phyloP scores from a whole-genome alignment of 2,329 filamentous ascomycete genomes.

The Trichoderma simmonsii region DNA sequence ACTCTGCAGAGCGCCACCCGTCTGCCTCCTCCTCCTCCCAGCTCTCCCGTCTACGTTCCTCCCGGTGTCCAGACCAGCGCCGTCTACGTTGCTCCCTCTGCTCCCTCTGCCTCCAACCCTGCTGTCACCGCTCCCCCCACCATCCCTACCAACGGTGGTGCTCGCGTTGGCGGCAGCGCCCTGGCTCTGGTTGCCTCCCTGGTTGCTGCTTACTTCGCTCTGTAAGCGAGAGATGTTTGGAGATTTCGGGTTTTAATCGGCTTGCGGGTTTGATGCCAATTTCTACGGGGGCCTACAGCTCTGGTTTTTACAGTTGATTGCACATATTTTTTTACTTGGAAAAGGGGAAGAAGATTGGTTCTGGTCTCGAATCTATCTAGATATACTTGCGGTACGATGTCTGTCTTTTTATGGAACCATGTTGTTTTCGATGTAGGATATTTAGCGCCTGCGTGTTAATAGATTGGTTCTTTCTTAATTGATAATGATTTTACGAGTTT shows the following conservation, averaged over 20 bases:
- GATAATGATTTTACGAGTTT: slow-evolving; percentile 13
- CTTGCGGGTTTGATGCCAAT: slow-evolving; percentile 20
- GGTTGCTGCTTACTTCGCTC: slow-evolving; percentile 41
- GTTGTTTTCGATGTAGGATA: slow-evolving; percentile 19
- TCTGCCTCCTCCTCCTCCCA: slow-evolving; percentile 26
- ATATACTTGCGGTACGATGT: slow-evolving; percentile 1
- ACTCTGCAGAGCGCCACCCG: slow-evolving; percentile 24
- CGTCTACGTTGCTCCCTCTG: slow-evolving; percentile 24
- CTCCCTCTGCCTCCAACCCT: slow-evolving; percentile 21
- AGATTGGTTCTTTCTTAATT: slow-evolving; percentile 18
- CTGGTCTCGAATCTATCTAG: slow-evolving; percentile 7
- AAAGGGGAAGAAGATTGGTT: slow-evolving; percentile 23
- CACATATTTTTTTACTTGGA: slow-evolving; percentile 31
- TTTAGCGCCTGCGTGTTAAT: slow-evolving; percentile 16
- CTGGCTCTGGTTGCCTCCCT: slow-evolving; percentile 40
- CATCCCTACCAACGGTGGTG: slow-evolving; percentile 27
- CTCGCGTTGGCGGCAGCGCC: slow-evolving; percentile 36
- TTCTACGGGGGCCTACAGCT: background rate
- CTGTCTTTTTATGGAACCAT: slow-evolving; percentile 12
- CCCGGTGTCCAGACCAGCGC: slow-evolving; percentile 21
- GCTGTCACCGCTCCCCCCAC: slow-evolving; percentile 27
- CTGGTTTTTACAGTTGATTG: slow-evolving; percentile 22
- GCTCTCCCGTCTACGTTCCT: slow-evolving; percentile 26
- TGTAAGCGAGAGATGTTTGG: slow-evolving; percentile 34
- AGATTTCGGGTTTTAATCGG: background rate